Percentiles rank a stretch among this genome's conserved stretches.
phyloP scores from a whole-genome alignment of 208 protist genomes.

The Herpetomonas samuelpessoai region DNA sequence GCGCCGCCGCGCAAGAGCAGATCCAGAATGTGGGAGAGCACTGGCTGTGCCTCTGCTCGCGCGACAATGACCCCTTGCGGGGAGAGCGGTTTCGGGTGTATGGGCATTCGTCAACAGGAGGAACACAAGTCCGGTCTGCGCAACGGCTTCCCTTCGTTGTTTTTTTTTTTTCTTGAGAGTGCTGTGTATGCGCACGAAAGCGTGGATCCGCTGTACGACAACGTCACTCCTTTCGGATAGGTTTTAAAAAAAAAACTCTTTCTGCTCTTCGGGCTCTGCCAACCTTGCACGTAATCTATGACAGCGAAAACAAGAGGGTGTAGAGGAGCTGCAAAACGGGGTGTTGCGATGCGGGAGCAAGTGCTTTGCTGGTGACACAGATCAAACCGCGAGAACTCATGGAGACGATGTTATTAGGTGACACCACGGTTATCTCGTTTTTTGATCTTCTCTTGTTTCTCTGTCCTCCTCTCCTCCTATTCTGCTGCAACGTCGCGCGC shows the following conservation, averaged over 20 bases:
- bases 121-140: background rate
- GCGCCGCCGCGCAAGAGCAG: constrained; percentile 71
- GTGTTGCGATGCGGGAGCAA: background rate
- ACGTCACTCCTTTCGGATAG: too few relatives aligned
- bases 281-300: too few relatives aligned
- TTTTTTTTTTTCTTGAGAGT: background rate
- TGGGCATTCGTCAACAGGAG: constrained; percentile 12
- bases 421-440: too few relatives aligned
- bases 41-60: constrained; percentile 47
- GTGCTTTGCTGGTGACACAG: background rate
- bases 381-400: background rate
- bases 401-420: too few relatives aligned
- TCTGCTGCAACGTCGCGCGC: too few relatives aligned
- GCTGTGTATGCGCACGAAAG: too few relatives aligned
- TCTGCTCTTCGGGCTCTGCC: too few relatives aligned
- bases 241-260: too few relatives aligned
- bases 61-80: constrained; percentile 49
- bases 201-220: too few relatives aligned
- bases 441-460: too few relatives aligned
- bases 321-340: background rate
- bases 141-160: too few relatives aligned
- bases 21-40: constrained; percentile 41
- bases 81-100: constrained; percentile 11
- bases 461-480: too few relatives aligned
- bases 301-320: background rate